Base-by-base conservation (phyloP, 2,329 filamentous ascomycete genomes). In the Clonostachys rhizophaga region DNA sequence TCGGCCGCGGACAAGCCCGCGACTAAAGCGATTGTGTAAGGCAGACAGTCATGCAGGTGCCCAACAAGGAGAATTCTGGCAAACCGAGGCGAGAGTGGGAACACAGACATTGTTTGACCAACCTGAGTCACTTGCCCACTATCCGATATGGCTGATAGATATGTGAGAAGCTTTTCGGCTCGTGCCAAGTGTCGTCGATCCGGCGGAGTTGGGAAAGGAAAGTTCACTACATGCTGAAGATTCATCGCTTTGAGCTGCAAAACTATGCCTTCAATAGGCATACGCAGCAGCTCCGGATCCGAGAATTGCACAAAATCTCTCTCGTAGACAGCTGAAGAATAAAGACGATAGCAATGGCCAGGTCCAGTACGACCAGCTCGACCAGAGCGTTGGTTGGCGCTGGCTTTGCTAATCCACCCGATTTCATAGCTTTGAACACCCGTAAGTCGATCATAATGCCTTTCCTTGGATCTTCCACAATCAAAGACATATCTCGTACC, bases 321-420 rank as follows among this genome's bases (percentile, higher is more conserved):
- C 67, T 94, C 94, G 58, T 89, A 99, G 0, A 99, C 87, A 0
- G 94, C 94, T 12, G 91, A 96, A 0, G 91, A 96, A 67, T 96
- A 99, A 5, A 99, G 70, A 48, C 91, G 77, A 70, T 96, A 99
- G 67, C 92, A 97, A 67, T 99, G 95, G 8, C 94, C 94, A 2
- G 94, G 91, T 0, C 91, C 92, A 5, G 92, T 99, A 75, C 94
- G 86, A 52, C 95, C 94, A 48, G 94, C 94, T 77, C 94, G 89
- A 69, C 94, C 94, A 49, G 90, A 84, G 63, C 94, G 81, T 67
- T 99, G 94, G 54, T 85, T 88, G 8, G 94, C 92, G 63, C 90
- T 95, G 30, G 94, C 94, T 70, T 99, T 97, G 71, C 91, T 96
- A 62, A 97, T 95, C 90, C 92, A 99, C 39, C 87, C 87, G 46